A percentile compares a stretch with the other conserved stretches of the same genome.
These are phyloP conservation scores for Erysiphe pulchra DNA, from an alignment of 2,329 filamentous ascomycete species.

Conservation along the genomic window DNA sequence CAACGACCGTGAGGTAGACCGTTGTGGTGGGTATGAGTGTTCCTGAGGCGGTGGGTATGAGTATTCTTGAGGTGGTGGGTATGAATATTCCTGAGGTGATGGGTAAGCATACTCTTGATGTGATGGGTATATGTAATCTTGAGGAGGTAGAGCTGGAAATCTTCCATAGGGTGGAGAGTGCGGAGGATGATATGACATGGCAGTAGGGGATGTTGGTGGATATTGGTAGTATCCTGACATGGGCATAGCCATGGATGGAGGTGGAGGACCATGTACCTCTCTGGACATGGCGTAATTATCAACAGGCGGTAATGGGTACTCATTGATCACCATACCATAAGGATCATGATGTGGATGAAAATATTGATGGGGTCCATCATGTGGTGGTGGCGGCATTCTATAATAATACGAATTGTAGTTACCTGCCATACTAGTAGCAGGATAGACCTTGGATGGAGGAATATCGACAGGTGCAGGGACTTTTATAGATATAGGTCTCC, in stretches of 20 bases:
- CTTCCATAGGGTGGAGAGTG: not conserved
- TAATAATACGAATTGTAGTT: conserved; percentile 8
- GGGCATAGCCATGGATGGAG: conserved; percentile 8
- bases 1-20: conserved; percentile 6
- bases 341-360: too few species aligned
- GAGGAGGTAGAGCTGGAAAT: not conserved
- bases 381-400: conserved; percentile 4
- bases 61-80: not conserved
- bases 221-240: not conserved
- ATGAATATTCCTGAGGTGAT: not conserved
- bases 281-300: conserved; percentile 1
- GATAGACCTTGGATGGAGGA: conserved; percentile 2
- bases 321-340: too few species aligned
- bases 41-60: too few species aligned
- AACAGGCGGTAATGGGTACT: too few species aligned
- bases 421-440: not conserved
- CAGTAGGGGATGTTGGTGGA: not conserved
- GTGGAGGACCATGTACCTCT: conserved; percentile 6
- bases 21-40: too few species aligned
- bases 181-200: not conserved
- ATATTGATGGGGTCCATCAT: not conserved
- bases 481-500: conserved; percentile 6
- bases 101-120: not conserved
- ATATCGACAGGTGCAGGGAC: conserved; percentile 4
- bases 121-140: not conserved